phyloP scores from a whole-genome alignment of 768 basidiomycete genomes.

The Rhodosporidiobolus odoratus region DNA sequence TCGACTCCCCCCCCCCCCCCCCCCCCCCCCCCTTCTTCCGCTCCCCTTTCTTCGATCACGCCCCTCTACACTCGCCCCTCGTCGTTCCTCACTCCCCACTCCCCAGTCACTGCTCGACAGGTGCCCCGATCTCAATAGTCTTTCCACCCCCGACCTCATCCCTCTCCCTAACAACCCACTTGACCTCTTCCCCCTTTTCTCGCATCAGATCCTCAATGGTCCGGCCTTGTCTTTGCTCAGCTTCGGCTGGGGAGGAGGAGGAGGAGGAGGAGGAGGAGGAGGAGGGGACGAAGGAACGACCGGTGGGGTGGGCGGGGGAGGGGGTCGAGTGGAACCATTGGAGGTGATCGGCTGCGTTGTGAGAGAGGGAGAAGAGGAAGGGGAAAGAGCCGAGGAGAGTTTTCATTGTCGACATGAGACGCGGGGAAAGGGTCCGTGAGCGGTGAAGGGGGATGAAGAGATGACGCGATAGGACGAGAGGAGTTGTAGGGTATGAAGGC shows the following conservation, averaged over 20 bases:
- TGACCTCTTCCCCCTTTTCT: slow-evolving; percentile 71
- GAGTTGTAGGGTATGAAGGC: not conserved
- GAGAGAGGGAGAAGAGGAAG: not conserved
- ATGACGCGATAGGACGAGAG: not conserved
- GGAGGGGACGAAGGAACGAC: slow-evolving; percentile 27
- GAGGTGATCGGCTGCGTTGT: slow-evolving; percentile 72
- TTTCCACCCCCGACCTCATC: not conserved
- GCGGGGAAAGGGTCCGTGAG: too few species aligned
- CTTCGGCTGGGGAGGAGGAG: too few species aligned
- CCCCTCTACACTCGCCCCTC: not conserved
- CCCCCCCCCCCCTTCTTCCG: too few species aligned
- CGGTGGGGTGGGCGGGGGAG: slow-evolving; percentile 23
- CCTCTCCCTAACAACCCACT: slow-evolving; percentile 40
- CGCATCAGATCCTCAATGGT: slow-evolving; percentile 78
- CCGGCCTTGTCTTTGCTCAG: slow-evolving; percentile 55
- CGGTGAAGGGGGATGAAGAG: not conserved
- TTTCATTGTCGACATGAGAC: too few species aligned
- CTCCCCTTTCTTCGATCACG: too few species aligned
- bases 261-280: too few species aligned
- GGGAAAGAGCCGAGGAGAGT: not conserved
- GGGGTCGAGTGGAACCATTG: slow-evolving; percentile 64
- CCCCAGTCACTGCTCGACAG: not conserved
- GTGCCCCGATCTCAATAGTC: slow-evolving; percentile 14
- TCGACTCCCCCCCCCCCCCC: too few species aligned
- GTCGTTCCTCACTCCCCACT: not conserved